Evolutionary conservation across 2,329 filamentous ascomycete species (phyloP), one percentile per base, ranked within the genome.

Genomic region (Diplodia sapinea): DNA sequence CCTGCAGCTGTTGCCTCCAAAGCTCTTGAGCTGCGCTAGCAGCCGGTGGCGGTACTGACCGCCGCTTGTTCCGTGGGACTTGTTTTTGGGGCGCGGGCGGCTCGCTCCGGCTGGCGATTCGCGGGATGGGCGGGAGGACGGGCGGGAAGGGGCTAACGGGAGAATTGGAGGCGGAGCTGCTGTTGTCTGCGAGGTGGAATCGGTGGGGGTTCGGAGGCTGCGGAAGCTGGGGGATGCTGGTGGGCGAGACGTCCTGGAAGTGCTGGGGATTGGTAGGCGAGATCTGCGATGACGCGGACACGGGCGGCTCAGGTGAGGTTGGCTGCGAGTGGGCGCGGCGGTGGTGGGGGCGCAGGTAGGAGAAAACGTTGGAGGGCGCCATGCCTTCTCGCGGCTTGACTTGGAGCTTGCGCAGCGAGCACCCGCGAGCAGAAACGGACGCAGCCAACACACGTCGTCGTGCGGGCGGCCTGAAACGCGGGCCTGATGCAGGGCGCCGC

Each of bases 331-430:
- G 73, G 74, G 76, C 76, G 71, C 79, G 77, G 72, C 76, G 78
- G 69, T 76, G 75, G 68, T 79, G 77, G 15, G 77, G 76, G 62
- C 79, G 72, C 23, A 79, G 75, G 70, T 79, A 78, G 66, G 78
- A 68, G 68, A 80, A 79, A 74, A 80, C 76, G 70, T 73, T 77
- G 61, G 76, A 78, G 71, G 77, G 77, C 70, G 77, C 77, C 77
- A 79, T 79, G 54, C 38, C 38, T 66, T 38, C 36, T 38, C 36
- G 9, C 36, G 36, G 36, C 40, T 33, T 29, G 15, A 47, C 33
- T 36, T 38, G 36, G 36, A 38, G 36, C 36, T 38, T 43, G 51
- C 31, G 63, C 63, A 57, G 57, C 40, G 2, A 49, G 56, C 29
- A 49, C 56, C 15, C n/a, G 57, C 17, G 26, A n/a, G 40, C 40